Base-by-base conservation (phyloP, 768 basidiomycete genomes). In the Lactarius hatsudake region DNA sequence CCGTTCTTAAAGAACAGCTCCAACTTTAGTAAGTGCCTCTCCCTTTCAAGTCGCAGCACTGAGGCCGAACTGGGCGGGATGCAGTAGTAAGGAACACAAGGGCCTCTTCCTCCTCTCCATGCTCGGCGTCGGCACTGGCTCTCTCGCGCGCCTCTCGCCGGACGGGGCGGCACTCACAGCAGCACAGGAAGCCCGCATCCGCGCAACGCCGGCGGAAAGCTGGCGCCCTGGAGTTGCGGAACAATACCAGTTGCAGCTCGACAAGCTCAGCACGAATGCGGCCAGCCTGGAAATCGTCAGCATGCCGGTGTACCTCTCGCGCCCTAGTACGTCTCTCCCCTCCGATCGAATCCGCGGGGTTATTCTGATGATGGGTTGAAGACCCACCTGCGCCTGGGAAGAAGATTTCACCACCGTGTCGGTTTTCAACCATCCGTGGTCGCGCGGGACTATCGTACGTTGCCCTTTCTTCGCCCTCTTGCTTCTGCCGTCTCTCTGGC, bases 381-480 rank as follows among this genome's bases (percentile, higher is more conserved):
- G 80, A 76, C 45, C 71, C 74, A 0, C 78, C 79, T 0, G 76
- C 75, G 63, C 69, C 76, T 0, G 80, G 79, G 1, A 82, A 81
- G 71, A 76, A 73, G 23, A 85, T 69, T 55, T 81, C 28, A 78
- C 80, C 0, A 53, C 84, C 18, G 58, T 76, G 6, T 72, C 71
- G 7, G 75, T 76, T 0, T 69, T 78, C n/a, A 81, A 82, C 62
- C 81, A 85, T 59, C 77, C 77, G 2, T 78, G 83, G 68, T 83
- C 81, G 12, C 74, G 83, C 15, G 84, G 85, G 1, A 78, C 81
- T 0, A 81, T 86, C 64, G 83, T 83, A 59, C 45, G 81, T 75
- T 75, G 10, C 30, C 38, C 42, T 18, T 3, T 18, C 53, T 38
- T 20, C 23, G 38, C 45, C 28, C n/a, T 30, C 18, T 18, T 58